Percentiles rank a stretch among this genome's conserved stretches.
These are phyloP conservation scores for Periglandula ipomoeae DNA, from an alignment of 2,329 filamentous ascomycete genomes.

Conservation along the genomic window DNA sequence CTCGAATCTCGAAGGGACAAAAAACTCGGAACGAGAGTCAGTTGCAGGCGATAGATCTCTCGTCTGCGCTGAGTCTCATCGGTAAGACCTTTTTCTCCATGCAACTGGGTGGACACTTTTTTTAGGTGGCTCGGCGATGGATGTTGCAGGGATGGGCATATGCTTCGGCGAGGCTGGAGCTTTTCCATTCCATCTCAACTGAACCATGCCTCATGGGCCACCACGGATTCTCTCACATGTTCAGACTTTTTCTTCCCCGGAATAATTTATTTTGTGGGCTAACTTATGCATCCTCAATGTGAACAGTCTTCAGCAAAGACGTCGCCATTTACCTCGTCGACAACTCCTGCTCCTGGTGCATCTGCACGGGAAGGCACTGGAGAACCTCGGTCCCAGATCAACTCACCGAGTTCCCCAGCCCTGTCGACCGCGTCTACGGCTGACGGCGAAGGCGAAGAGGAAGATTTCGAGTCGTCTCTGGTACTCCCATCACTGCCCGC, in stretches of 20 bases:
- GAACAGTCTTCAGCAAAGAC: constrained; percentile 39
- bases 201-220: background rate
- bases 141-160: constrained; percentile 2
- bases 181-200: background rate
- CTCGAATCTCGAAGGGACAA: constrained; percentile 15
- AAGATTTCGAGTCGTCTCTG: constrained; percentile 46
- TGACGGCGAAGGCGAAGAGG: constrained; percentile 43
- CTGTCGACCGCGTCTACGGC: constrained; percentile 55
- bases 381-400: constrained; percentile 25
- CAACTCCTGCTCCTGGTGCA: constrained; percentile 49
- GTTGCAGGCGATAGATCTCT: constrained; percentile 48
- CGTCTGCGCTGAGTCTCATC: constrained; percentile 55
- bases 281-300: constrained; percentile 12
- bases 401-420: constrained; percentile 44
- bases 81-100: constrained; percentile 29
- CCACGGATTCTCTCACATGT: background rate
- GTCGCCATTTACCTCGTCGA: constrained; percentile 42
- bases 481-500: constrained; percentile 48
- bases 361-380: constrained; percentile 48
- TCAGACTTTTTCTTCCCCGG: background rate
- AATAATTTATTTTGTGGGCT: constrained; percentile 12
- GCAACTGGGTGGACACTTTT: background rate
- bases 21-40: constrained; percentile 37
- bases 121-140: background rate
- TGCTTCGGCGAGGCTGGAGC: background rate